Evolutionary conservation across 768 basidiomycete species (phyloP), one percentile per base, ranked within the genome.

Genomic region (Sutorius australiensis): DNA sequence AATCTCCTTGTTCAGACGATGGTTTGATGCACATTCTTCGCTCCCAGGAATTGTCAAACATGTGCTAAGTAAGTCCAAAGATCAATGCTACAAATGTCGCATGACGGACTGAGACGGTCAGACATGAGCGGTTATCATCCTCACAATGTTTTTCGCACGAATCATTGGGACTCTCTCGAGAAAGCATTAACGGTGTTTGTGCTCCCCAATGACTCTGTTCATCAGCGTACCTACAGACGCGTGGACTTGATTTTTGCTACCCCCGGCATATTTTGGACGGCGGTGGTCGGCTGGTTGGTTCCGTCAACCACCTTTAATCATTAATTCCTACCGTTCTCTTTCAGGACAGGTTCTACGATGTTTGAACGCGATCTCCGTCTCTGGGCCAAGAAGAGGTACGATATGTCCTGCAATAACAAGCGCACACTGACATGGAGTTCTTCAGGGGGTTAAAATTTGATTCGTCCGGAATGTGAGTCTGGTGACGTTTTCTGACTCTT

Each of bases 311-410:
- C 27, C 17, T 19, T 30, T 3, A 36, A 12, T 16, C 6, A 28
- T 37, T 40, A 33, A 19, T 40, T 21, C 17, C 19, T 41, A 6
- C 17, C 34, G 2, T 16, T 42, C 5, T 32, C 28, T 50, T 37
- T 19, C 54, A 90, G 89, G 89, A 87, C 86, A 6, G 93, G 94
- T 1, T 93, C 89, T 5, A 91, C 81, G 55, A 87, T 92, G 83
- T 95, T 97, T 65, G 82, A 95, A 68, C 75, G 92, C 27, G 94
- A 95, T 69, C 67, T 97, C 46, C 77, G 89, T 56, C 70, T 80
- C 13, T 88, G 84, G 80, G 86, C 87, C 2, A 89, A 89, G 62
- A 69, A 77, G 58, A 80, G 71, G 86, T 84, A 58, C 28, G 74
- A 52, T n/a, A 37, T 8, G 0, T 33, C 24, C 19, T 14, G 34